A percentile compares a stretch with the other conserved stretches of the same genome.
These are phyloP conservation scores for Thymus mandschuricus DNA, from an alignment of 257 asterid genomes.

Conservation along the genomic window DNA sequence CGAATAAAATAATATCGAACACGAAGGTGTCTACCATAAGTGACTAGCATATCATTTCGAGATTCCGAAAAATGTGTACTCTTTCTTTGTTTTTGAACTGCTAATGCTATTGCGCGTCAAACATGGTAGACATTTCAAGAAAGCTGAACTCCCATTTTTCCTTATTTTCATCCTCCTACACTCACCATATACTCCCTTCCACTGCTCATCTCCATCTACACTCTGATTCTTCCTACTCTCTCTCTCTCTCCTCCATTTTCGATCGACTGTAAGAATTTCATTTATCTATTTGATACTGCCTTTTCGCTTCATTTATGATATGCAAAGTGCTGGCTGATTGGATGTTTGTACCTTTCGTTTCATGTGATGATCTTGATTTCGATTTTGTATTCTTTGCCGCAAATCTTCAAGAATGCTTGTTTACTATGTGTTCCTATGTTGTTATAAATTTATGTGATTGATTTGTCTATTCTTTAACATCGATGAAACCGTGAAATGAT, in stretches of 20 bases:
- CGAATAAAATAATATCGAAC: no score
- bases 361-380: conserved; percentile 25
- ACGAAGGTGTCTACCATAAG: no score
- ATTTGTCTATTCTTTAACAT: neutral
- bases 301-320: neutral
- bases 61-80: no score
- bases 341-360: neutral
- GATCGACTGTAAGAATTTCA: conserved; percentile 16
- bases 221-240: conserved; percentile 10
- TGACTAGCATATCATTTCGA: no score
- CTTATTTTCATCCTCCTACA: neutral
- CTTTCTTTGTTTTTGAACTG: neutral
- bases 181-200: no score
- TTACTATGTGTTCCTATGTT: neutral
- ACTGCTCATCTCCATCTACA: no score
- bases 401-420: neutral
- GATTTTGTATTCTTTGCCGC: neutral
- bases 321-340: neutral
- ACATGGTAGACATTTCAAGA: conserved; percentile 16
- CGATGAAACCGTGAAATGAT: neutral
- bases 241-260: conserved; percentile 19
- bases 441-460: conserved; percentile 2
- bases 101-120: conserved; percentile 5
- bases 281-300: neutral
- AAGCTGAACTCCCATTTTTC: conserved; percentile 31